Evolutionary conservation across 2,329 filamentous ascomycete species (phyloP).

Genomic region (Helotiales sp.): DNA sequence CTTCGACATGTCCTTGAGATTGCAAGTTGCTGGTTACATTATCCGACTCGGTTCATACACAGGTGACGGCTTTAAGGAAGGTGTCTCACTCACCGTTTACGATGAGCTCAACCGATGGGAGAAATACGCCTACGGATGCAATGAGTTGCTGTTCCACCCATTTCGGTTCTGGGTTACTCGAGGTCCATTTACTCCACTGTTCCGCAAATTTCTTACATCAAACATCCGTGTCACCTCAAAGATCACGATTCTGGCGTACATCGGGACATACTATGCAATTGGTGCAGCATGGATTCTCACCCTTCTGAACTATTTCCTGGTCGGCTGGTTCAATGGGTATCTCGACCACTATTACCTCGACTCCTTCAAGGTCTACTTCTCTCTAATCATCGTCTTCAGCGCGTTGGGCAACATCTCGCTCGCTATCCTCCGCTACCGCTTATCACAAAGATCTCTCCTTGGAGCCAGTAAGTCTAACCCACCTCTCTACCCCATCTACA

Average conservation of each 20-base stretch:
- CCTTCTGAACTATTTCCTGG: slow-evolving; percentile 67
- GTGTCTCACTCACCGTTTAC: slow-evolving; percentile 71
- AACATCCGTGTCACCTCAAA: slow-evolving; percentile 67
- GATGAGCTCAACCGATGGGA: slow-evolving; percentile 73
- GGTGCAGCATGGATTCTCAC: slow-evolving; percentile 68
- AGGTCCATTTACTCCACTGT: slow-evolving; percentile 67
- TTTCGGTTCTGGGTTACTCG: slow-evolving; percentile 60
- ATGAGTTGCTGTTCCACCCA: slow-evolving; percentile 70
- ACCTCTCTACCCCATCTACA: not conserved
- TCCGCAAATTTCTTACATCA: slow-evolving; percentile 58
- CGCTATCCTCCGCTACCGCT: slow-evolving; percentile 22
- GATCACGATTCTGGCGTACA: slow-evolving; percentile 70
- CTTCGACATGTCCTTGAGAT: slow-evolving; percentile 72
- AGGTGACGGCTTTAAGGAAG: slow-evolving; percentile 70
- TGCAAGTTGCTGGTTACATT: slow-evolving; percentile 67
- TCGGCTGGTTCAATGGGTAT: slow-evolving; percentile 69
- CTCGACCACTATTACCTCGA: slow-evolving; percentile 68
- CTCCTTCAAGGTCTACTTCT: slow-evolving; percentile 63
- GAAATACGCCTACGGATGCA: slow-evolving; percentile 72
- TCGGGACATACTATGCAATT: slow-evolving; percentile 64
- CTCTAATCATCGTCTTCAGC: slow-evolving; percentile 65
- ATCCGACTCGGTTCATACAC: slow-evolving; percentile 70
- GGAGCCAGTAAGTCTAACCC: slow-evolving; percentile 29
- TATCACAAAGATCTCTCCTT: slow-evolving; percentile 24
- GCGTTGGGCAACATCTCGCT: slow-evolving; percentile 43